Conservation (phyloP, 441 rosid species). For the Pelargonium myrrhifolium region DNA sequence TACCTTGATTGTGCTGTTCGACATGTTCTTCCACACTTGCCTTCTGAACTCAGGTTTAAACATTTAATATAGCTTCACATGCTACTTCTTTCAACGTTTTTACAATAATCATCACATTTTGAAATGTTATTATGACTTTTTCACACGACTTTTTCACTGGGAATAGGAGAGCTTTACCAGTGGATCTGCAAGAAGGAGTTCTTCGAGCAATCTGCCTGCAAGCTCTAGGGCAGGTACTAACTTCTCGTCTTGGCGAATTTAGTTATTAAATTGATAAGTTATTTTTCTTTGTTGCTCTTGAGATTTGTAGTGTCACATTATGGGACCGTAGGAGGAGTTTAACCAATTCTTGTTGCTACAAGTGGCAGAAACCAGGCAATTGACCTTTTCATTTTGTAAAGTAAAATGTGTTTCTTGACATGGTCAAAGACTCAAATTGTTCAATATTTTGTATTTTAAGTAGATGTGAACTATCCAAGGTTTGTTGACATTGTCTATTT, state of each 20-base stretch:
- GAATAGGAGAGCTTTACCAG: slow-evolving; percentile 82
- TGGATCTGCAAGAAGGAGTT: slow-evolving; percentile 85
- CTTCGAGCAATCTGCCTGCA: slow-evolving; percentile 89
- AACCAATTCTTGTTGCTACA: not conserved
- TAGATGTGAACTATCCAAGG: not conserved
- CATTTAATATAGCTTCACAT: slow-evolving; percentile 13
- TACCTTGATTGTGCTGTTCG: slow-evolving; percentile 88
- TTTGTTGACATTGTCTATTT: too few species aligned
- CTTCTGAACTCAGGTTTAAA: slow-evolving; percentile 63
- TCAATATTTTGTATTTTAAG: too few species aligned
- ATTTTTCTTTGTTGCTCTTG: not conserved
- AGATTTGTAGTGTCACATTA: not conserved
- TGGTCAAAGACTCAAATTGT: not conserved
- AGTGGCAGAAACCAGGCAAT: not conserved
- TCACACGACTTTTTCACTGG: slow-evolving; percentile 15
- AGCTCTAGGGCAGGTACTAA: slow-evolving; percentile 85
- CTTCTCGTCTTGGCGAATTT: slow-evolving; percentile 15
- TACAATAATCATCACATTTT: not conserved
- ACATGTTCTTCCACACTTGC: slow-evolving; percentile 79
- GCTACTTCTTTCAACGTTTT: not conserved
- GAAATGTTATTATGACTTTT: not conserved
- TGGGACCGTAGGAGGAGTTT: not conserved
- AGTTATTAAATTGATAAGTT: not conserved
- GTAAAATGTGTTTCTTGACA: not conserved
- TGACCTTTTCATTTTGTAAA: not conserved